Conservation (phyloP, 139 green algal species). For the Raphidocelis subcapitata region DNA sequence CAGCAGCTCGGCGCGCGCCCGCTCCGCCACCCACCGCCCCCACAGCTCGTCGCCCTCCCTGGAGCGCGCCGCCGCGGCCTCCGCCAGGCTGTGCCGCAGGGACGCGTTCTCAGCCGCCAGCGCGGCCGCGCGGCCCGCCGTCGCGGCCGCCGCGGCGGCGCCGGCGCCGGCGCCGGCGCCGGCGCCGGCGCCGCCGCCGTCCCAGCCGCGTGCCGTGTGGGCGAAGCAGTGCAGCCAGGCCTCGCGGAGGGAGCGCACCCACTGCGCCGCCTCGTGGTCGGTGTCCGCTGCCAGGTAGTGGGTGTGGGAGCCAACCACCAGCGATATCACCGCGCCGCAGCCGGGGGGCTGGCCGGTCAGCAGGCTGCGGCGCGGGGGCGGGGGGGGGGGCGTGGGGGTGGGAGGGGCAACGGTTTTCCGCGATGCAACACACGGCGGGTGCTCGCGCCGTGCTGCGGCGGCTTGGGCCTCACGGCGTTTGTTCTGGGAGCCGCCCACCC, state of each 20-base stretch:
- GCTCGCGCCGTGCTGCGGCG: no score
- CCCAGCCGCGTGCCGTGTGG: conserved; percentile 54
- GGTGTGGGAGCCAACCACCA: conserved; percentile 54
- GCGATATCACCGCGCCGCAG: conserved; percentile 20
- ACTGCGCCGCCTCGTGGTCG: conserved; percentile 42
- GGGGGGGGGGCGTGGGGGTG: no score
- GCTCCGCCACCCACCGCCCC: conserved; percentile 54
- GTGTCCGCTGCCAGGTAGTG: conserved; percentile 59
- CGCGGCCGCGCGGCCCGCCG: no score
- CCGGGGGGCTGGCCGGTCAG: conserved; percentile 4
- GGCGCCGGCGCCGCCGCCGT: neutral
- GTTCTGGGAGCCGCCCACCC: no score
- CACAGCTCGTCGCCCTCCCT: conserved; percentile 14
- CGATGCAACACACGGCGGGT: no score
- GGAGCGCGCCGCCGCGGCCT: neutral
- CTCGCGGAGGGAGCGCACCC: conserved; percentile 56
- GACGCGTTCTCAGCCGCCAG: conserved; percentile 44
- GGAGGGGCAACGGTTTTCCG: no score
- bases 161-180: neutral
- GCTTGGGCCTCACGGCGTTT: no score
- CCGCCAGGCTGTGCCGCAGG: conserved; percentile 39
- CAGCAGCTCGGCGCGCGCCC: conserved; percentile 47
- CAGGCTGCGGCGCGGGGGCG: conserved; percentile 4
- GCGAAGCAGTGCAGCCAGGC: conserved; percentile 69
- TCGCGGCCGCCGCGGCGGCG: neutral